Percentiles rank a stretch among this genome's conserved stretches.
Conservation (phyloP, 2,329 filamentous ascomycete genomes). For the Venturiaceae sp. region DNA sequence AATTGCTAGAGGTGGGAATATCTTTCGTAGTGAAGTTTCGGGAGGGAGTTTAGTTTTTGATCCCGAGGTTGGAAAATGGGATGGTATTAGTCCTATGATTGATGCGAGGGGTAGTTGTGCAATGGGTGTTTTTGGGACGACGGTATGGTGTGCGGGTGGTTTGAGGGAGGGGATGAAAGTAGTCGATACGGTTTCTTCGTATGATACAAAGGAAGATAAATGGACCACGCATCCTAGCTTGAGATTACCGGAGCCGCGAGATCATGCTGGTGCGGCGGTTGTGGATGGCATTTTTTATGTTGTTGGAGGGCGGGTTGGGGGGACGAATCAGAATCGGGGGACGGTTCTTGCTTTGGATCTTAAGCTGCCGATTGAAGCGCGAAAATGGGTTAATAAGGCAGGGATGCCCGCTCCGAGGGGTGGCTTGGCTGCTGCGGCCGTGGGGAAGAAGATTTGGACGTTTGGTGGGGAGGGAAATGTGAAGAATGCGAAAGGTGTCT, state of each 20-base stretch:
- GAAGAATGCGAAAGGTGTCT: constrained; percentile 5
- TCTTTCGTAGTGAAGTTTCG: constrained; percentile 10
- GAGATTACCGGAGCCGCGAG: constrained; percentile 13
- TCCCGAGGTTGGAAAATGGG: constrained; percentile 11
- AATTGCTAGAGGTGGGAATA: constrained; percentile 3
- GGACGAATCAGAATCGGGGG: constrained; percentile 13
- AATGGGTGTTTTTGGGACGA: constrained; percentile 12
- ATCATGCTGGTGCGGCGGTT: constrained; percentile 17
- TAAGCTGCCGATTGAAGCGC: constrained; percentile 10
- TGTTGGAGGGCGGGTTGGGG: constrained; percentile 14
- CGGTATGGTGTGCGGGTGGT: constrained; percentile 16
- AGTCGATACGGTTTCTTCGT: constrained; percentile 14
- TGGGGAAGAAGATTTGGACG: constrained; percentile 16
- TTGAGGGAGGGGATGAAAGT: constrained; percentile 11
- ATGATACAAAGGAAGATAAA: constrained; percentile 9
- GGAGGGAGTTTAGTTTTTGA: constrained; percentile 14
- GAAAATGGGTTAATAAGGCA: constrained; percentile 12
- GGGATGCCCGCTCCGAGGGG: constrained; percentile 17
- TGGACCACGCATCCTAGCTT: constrained; percentile 13
- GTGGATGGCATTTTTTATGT: constrained; percentile 16
- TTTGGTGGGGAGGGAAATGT: constrained; percentile 18
- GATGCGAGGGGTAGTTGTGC: constrained; percentile 15
- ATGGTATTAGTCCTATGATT: constrained; percentile 2
- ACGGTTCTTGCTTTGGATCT: constrained; percentile 18
- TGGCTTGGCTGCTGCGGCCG: constrained; percentile 14